A percentile compares a stretch with the other conserved stretches of the same genome.
phyloP scores from a whole-genome alignment of 1,284 basidiomycete genomes.

The Thelephora terrestris region DNA sequence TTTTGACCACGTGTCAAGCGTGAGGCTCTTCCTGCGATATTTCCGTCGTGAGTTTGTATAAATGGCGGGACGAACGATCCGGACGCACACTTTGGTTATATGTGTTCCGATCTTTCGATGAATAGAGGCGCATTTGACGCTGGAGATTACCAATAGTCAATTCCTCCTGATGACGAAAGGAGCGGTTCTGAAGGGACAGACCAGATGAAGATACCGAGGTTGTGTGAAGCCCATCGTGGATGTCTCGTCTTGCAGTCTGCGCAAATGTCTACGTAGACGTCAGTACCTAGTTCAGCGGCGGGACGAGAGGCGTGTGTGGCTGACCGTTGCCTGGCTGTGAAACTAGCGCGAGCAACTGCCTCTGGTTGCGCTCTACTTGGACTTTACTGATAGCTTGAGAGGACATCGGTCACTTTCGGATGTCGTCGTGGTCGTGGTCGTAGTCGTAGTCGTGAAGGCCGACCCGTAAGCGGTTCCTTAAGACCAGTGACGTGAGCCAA shows the following conservation, averaged over 20 bases:
- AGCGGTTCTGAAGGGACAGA: conserved; percentile 22
- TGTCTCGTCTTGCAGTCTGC: conserved; percentile 74
- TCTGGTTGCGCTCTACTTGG: conserved; percentile 58
- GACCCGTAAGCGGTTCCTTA: no score
- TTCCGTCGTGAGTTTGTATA: not conserved
- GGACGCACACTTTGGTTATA: conserved; percentile 69
- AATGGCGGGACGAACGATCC: conserved; percentile 4
- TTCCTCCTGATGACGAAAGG: not conserved
- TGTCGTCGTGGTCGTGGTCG: no score
- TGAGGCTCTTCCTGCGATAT: conserved; percentile 63
- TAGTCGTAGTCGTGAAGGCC: no score
- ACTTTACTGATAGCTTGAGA: conserved; percentile 32
- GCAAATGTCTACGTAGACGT: conserved; percentile 47
- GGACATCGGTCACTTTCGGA: no score
- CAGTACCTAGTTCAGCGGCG: not conserved
- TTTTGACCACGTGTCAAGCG: conserved; percentile 75
- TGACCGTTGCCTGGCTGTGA: conserved; percentile 67
- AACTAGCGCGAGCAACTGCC: conserved; percentile 54
- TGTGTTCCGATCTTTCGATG: conserved; percentile 87
- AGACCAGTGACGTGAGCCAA: no score
- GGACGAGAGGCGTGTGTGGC: conserved; percentile 14
- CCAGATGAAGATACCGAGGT: conserved; percentile 77
- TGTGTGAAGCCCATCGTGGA: conserved; percentile 78
- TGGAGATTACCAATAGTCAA: conserved; percentile 18
- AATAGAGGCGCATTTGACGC: conserved; percentile 75